Evolutionary conservation across 495 filamentous ascomycete species (phyloP).

Genomic region (Lophiostoma macrostomum): DNA sequence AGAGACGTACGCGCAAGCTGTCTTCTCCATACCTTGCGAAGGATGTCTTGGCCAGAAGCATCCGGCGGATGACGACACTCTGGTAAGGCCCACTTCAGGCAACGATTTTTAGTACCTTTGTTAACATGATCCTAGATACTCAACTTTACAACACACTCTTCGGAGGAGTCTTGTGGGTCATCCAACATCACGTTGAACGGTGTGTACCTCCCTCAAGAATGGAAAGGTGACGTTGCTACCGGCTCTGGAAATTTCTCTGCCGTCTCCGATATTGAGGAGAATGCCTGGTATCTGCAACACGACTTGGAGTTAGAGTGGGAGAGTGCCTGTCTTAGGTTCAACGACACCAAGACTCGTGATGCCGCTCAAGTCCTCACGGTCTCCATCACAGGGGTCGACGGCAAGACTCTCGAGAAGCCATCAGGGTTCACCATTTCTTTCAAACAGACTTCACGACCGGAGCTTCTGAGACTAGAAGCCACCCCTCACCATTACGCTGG

Average conservation of each 20-base stretch:
- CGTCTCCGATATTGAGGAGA: slow-evolving; percentile 19
- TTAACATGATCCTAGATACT: slow-evolving; percentile 33
- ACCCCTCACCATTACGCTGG: slow-evolving; percentile 16
- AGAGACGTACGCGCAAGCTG: slow-evolving; percentile 34
- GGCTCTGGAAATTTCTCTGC: slow-evolving; percentile 26
- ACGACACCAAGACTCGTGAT: slow-evolving; percentile 10
- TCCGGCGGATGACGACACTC: slow-evolving; percentile 38
- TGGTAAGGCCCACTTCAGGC: slow-evolving; percentile 40
- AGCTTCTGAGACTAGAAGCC: slow-evolving; percentile 31
- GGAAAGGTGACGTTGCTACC: slow-evolving; percentile 26
- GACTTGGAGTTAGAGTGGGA: slow-evolving; percentile 34
- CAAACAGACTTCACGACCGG: slow-evolving; percentile 30
- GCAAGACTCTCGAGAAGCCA: slow-evolving; percentile 20
- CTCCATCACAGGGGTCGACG: slow-evolving; percentile 31
- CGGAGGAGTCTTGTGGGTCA: slow-evolving; percentile 29
- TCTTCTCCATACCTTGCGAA: slow-evolving; percentile 35
- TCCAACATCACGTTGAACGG: slow-evolving; percentile 37
- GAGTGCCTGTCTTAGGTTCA: slow-evolving; percentile 29
- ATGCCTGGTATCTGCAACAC: slow-evolving; percentile 29
- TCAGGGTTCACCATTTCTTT: slow-evolving; percentile 35
- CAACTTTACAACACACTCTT: slow-evolving; percentile 30
- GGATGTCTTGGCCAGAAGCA: slow-evolving; percentile 29
- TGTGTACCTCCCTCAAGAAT: slow-evolving; percentile 30
- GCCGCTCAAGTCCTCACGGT: slow-evolving; percentile 33
- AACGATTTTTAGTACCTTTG: slow-evolving; percentile 20